These are phyloP conservation scores for Macrocystidia cucumis DNA, from an alignment of 1,284 basidiomycete genomes.

Conservation along the genomic window DNA sequence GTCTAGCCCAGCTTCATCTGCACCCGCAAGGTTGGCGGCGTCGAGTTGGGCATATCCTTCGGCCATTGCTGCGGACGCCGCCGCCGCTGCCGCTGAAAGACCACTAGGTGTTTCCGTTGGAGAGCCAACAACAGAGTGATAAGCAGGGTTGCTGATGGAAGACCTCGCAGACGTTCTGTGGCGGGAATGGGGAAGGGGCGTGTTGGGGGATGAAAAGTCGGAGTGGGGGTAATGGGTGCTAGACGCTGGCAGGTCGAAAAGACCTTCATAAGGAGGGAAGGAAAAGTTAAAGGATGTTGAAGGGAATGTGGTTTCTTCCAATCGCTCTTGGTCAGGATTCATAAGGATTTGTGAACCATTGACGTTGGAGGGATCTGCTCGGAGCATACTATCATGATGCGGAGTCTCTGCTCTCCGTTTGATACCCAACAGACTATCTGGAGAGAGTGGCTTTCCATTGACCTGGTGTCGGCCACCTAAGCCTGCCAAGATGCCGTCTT, in stretches of 20 bases:
- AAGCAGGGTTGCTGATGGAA: constrained; percentile 25
- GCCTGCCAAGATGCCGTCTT: constrained; percentile 51
- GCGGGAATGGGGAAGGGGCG: not conserved
- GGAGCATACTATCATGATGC: constrained; percentile 67
- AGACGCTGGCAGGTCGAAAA: constrained; percentile 43
- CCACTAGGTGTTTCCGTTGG: constrained; percentile 34
- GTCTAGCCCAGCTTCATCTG: constrained; percentile 47
- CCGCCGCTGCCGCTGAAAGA: constrained; percentile 54
- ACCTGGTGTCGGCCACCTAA: constrained; percentile 68
- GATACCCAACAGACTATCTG: constrained; percentile 52
- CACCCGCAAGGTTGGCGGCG: constrained; percentile 39
- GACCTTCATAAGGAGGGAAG: constrained; percentile 59
- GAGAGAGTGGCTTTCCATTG: constrained; percentile 63
- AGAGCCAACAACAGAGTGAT: constrained; percentile 29
- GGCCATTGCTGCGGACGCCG: constrained; percentile 56
- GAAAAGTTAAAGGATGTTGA: constrained; percentile 74
- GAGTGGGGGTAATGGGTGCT: constrained; percentile 14
- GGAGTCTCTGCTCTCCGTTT: constrained; percentile 73
- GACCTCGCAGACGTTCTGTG: constrained; percentile 9
- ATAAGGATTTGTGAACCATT: constrained; percentile 21
- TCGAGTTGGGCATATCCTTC: constrained; percentile 61
- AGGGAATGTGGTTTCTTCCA: constrained; percentile 54
- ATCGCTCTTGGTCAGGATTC: constrained; percentile 24
- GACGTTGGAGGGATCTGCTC: constrained; percentile 64
- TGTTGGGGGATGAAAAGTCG: too few relatives aligned